phyloP scores from a whole-genome alignment of 805 yeast species.

The Metschnikowia rubicola region DNA sequence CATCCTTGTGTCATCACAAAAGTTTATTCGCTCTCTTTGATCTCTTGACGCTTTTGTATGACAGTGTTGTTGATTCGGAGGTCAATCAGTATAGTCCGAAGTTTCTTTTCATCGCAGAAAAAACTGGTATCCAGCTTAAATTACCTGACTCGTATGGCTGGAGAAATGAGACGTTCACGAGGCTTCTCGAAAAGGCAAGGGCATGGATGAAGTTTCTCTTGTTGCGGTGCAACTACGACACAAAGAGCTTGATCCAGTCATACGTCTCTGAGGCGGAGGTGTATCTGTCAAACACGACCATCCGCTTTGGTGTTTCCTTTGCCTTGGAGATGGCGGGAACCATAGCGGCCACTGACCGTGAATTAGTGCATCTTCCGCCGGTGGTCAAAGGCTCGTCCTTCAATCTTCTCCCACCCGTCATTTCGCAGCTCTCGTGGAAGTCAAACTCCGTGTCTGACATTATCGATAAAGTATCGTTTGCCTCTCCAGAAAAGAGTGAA shows the following conservation, averaged over 20 bases:
- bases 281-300: conserved; percentile 20
- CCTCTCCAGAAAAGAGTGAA: conserved; percentile 26
- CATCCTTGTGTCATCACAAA: conserved; percentile 69
- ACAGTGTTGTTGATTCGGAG: conserved; percentile 80
- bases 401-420: conserved; percentile 65
- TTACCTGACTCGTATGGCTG: conserved; percentile 75
- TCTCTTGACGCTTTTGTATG: conserved; percentile 69
- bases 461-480: conserved; percentile 28
- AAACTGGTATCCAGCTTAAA: conserved; percentile 47
- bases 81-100: conserved; percentile 81
- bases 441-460: conserved; percentile 37
- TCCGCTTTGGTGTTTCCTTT: conserved; percentile 82
- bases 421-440: conserved; percentile 77
- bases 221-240: conserved; percentile 61
- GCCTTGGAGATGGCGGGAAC: conserved; percentile 86
- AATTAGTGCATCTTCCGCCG: conserved; percentile 48
- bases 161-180: conserved; percentile 64
- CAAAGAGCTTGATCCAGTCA: conserved; percentile 73
- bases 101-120: conserved; percentile 50
- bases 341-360: conserved; percentile 64
- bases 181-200: conserved; percentile 55
- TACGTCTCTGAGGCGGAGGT: conserved; percentile 51
- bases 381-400: conserved; percentile 35
- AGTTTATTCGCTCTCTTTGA: conserved; percentile 80
- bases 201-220: conserved; percentile 65